These are phyloP conservation scores for Dendrostoma leiphaemia DNA, from an alignment of 2,329 filamentous ascomycete species.

Conservation along the genomic window DNA sequence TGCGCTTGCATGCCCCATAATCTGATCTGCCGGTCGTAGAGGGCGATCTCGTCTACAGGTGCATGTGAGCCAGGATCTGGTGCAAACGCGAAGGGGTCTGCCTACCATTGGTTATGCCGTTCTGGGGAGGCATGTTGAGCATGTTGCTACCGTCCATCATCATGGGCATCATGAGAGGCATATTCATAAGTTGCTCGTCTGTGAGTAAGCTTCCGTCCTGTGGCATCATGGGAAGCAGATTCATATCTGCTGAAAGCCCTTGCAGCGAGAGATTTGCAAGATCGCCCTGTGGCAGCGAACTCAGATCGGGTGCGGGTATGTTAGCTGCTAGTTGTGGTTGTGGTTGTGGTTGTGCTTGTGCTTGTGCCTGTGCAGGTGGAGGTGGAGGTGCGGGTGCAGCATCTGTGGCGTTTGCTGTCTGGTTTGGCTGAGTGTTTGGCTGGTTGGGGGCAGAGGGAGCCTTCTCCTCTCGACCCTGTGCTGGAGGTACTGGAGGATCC, in stretches of 20 bases:
- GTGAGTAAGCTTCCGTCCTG: conserved; percentile 19
- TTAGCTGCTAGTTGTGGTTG: too few species aligned
- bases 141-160: conserved; percentile 20
- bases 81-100: not conserved
- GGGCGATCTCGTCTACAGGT: conserved; percentile 80
- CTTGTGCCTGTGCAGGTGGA: not conserved
- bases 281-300: conserved; percentile 9
- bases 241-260: conserved; percentile 15
- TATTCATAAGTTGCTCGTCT: conserved; percentile 23
- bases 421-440: conserved; percentile 16
- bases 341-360: too few species aligned
- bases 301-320: conserved; percentile 2
- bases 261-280: conserved; percentile 17
- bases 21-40: conserved; percentile 96
- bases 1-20: conserved; percentile 97
- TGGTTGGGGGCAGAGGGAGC: conserved; percentile 20
- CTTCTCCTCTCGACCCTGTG: conserved; percentile 26
- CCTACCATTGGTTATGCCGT: conserved; percentile 19
- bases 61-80: not conserved
- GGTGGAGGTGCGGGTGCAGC: not conserved
- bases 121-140: conserved; percentile 15
- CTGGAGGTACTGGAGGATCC: conserved; percentile 12
- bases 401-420: not conserved
- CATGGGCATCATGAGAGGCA: conserved; percentile 31
- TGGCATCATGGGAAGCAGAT: conserved; percentile 22